Evolutionary conservation across 305 asterid species (phyloP).

Genomic region (Salvia sclarea): DNA sequence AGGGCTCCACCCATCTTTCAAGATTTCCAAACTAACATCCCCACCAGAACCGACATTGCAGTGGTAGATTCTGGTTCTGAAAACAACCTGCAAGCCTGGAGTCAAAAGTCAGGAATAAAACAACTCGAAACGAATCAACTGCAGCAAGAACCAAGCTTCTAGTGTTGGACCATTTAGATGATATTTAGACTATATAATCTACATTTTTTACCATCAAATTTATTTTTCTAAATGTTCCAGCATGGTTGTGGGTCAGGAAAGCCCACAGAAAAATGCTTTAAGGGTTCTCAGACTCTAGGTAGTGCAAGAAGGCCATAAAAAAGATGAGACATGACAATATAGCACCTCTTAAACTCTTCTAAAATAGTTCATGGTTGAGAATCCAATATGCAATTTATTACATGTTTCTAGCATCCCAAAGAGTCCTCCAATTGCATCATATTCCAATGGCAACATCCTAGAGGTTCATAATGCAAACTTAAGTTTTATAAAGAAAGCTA

Average conservation of each 20-base stretch:
- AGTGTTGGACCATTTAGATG: neutral
- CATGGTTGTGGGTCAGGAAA: neutral
- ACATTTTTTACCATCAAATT: no score
- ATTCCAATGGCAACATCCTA: neutral
- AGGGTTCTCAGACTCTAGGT: neutral
- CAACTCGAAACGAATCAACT: slow-evolving; percentile 6
- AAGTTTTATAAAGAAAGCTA: neutral
- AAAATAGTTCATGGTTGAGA: neutral
- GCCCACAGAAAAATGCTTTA: neutral
- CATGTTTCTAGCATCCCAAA: neutral
- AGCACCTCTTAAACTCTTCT: neutral
- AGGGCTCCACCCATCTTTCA: slow-evolving; percentile 97
- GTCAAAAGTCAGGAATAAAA: slow-evolving; percentile 40
- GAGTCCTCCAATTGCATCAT: neutral
- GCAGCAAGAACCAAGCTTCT: neutral
- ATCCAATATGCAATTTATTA: neutral
- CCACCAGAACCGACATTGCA: slow-evolving; percentile 85
- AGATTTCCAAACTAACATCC: slow-evolving; percentile 75
- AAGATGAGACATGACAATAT: neutral
- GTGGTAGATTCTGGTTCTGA: slow-evolving; percentile 85
- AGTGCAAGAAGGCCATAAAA: neutral
- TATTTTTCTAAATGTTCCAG: neutral
- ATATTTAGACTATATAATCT: neutral
- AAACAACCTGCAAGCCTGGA: slow-evolving; percentile 79
- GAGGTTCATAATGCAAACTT: neutral